phyloP scores from a whole-genome alignment of 148 eudicot species.

The Fagopyrum homotropicum region DNA sequence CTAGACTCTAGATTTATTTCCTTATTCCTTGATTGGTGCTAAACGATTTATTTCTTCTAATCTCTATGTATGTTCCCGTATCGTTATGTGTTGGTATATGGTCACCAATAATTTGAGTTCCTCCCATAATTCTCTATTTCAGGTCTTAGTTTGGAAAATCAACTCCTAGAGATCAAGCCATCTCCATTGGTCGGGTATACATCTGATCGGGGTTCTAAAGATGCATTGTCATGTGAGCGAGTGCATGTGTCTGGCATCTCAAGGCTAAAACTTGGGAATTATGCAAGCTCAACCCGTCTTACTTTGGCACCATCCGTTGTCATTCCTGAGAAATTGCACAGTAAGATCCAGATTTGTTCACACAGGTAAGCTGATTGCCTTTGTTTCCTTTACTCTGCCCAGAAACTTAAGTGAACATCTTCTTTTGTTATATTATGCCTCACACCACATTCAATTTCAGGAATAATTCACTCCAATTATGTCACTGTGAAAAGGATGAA shows the following conservation, averaged over 20 bases:
- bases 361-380: slow-evolving; percentile 47
- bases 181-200: slow-evolving; percentile 26
- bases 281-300: slow-evolving; percentile 53
- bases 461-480: slow-evolving; percentile 66
- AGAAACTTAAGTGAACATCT: background rate
- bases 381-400: slow-evolving; percentile 1
- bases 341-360: slow-evolving; percentile 70
- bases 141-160: slow-evolving; percentile 62
- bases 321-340: slow-evolving; percentile 67
- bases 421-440: background rate
- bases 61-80: background rate
- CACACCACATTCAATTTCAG: slow-evolving; percentile 29
- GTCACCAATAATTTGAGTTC: background rate
- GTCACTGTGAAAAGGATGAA: slow-evolving; percentile 74
- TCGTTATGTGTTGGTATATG: background rate
- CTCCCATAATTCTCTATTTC: slow-evolving; percentile 14
- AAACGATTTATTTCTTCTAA: background rate
- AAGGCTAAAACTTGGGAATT: slow-evolving; percentile 61
- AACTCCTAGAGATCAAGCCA: slow-evolving; percentile 47
- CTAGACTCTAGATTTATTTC: background rate
- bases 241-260: slow-evolving; percentile 55
- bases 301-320: slow-evolving; percentile 68
- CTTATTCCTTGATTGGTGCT: slow-evolving; percentile 2
- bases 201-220: slow-evolving; percentile 38
- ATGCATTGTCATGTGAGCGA: slow-evolving; percentile 56